Evolutionary conservation across 2,329 filamentous ascomycete genomes (phyloP), one percentile per base, ranked within the genome.

Genomic region (Pezicula neosporulosa): DNA sequence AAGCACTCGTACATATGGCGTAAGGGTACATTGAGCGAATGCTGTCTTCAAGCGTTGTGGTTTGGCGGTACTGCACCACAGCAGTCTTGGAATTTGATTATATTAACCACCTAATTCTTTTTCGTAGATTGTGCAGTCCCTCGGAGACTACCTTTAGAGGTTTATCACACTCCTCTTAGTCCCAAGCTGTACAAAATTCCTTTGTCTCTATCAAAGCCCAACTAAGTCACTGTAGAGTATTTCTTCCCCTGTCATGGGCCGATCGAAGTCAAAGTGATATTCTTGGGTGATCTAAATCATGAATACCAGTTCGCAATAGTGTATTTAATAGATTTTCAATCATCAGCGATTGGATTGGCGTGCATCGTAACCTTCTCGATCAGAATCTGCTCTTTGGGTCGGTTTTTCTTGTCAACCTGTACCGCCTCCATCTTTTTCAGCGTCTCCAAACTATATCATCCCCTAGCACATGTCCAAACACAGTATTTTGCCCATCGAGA

Each of bases 401-500:
- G 74, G 61, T 79, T 85, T 77, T 93, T 94, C 73, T 85, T 87
- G 69, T 94, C 90, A 44, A 92, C 82, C 56, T 84, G 80, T 18
- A 89, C 69, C 19, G 72, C 77, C 73, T 94, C 89, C 63, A 94
- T 77, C 67, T 81, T 84, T 50, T 84, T 81, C 60, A 94, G 70
- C 5, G 86, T 88, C 35, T 75, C 80, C 44, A 84, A 62, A 50
- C 80, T 78, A 42, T 84, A 42, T 84, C 82, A 60, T 86, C 84
- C 36, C 80, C 84, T 50, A 86, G 75, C 33, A 93, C 75, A 67
- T 86, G 85, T 10, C 89, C 89, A 70, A 95, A 93, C 2, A 93
- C 85, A 0, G 89, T 92, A 66, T 94, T 94, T 66, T 90, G 81
- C 4, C 89, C 89, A 67, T 94, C 90, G 39, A 95, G 74, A 71